Percentiles rank a stretch among this genome's conserved stretches.
These are phyloP conservation scores for Nemophila menziesii DNA, from an alignment of 257 asterid species.

Conservation along the genomic window DNA sequence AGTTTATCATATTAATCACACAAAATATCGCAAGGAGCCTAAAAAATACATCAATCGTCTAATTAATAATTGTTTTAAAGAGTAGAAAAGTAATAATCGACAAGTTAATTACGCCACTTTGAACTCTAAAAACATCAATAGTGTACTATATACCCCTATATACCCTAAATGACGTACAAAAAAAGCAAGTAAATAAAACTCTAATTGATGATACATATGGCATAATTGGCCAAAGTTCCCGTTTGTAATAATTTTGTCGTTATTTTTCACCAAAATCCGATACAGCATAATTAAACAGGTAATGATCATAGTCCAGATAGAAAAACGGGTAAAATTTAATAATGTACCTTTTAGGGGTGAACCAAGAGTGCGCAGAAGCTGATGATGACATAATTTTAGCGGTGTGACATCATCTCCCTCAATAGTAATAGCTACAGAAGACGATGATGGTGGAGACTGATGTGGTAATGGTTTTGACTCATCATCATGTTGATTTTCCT, in stretches of 20 bases:
- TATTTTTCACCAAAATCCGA: too few species aligned
- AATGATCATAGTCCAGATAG: neutral
- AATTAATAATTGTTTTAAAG: neutral
- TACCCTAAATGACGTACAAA: too few species aligned
- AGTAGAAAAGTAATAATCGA: neutral
- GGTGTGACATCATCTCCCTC: neutral
- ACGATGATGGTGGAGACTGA: slow-evolving; percentile 6
- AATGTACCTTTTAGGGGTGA: slow-evolving; percentile 30
- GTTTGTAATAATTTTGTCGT: too few species aligned
- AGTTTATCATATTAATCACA: slow-evolving; percentile 26
- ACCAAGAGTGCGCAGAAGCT: slow-evolving; percentile 33
- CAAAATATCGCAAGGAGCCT: slow-evolving; percentile 35
- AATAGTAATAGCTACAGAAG: slow-evolving; percentile 7
- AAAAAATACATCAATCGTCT: slow-evolving; percentile 4
- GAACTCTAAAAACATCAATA: neutral
- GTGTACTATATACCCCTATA: too few species aligned
- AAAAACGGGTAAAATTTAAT: neutral
- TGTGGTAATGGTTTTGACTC: slow-evolving; percentile 10
- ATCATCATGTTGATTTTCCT: slow-evolving; percentile 15
- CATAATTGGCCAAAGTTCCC: too few species aligned
- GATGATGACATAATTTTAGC: slow-evolving; percentile 4
- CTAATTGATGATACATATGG: too few species aligned
- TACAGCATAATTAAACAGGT: neutral
- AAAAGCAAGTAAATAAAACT: too few species aligned
- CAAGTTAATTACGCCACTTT: neutral